phyloP scores from a whole-genome alignment of 306 rosid species.

The Trichosanthes truncata region DNA sequence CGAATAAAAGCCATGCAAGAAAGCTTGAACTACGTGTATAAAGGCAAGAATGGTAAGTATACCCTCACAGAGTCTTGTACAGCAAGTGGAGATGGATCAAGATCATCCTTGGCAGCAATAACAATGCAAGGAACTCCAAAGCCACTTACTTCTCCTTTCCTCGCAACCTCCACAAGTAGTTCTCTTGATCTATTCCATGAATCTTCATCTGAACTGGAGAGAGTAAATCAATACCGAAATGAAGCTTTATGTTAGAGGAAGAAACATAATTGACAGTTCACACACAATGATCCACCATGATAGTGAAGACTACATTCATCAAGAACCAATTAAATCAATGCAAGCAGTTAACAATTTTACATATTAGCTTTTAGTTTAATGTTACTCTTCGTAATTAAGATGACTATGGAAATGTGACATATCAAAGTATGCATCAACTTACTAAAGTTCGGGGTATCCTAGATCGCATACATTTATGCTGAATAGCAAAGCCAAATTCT shows the following conservation, averaged over 20 bases:
- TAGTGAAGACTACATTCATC: background rate
- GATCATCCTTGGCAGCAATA: constrained; percentile 86
- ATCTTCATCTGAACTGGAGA: constrained; percentile 70
- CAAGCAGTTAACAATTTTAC: background rate
- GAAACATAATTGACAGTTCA: background rate
- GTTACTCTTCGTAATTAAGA: background rate
- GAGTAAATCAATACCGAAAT: constrained; percentile 15
- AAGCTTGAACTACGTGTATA: background rate
- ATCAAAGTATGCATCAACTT: background rate
- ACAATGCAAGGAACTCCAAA: constrained; percentile 78
- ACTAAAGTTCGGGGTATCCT: background rate
- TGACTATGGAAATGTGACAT: background rate
- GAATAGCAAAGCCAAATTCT: background rate
- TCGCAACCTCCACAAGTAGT: constrained; percentile 71
- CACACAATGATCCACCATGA: background rate
- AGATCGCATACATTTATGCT: background rate
- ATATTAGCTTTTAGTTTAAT: background rate
- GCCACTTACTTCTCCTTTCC: constrained; percentile 74
- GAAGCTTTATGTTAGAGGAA: constrained; percentile 1
- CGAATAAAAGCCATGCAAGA: background rate
- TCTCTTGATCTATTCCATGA: constrained; percentile 79
- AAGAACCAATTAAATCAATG: background rate
- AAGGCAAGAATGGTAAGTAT: constrained; percentile 5
- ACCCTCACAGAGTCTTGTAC: constrained; percentile 86
- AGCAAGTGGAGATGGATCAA: constrained; percentile 68